These are phyloP conservation scores for Fusarium palustre DNA, from an alignment of 2,329 filamentous ascomycete species.

Conservation along the genomic window DNA sequence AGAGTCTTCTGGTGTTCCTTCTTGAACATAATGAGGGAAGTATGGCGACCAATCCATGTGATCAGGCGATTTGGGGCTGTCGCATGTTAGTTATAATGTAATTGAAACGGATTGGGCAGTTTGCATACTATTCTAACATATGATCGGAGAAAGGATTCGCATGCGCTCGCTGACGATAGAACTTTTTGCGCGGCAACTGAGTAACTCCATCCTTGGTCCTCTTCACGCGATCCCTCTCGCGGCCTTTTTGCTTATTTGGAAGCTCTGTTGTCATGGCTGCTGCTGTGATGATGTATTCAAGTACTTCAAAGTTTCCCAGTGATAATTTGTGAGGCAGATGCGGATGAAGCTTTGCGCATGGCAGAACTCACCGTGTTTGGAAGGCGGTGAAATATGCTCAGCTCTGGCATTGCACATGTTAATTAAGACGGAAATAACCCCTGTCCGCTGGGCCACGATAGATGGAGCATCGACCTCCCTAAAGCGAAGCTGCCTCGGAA, in stretches of 20 bases:
- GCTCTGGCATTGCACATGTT: conserved; percentile 31
- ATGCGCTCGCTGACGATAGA: conserved; percentile 95
- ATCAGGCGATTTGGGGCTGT: conserved; percentile 79
- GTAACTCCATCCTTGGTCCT: conserved; percentile 64
- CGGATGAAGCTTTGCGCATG: conserved; percentile 25
- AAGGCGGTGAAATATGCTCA: conserved; percentile 45
- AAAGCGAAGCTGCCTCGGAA: conserved; percentile 33
- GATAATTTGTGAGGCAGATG: conserved; percentile 32
- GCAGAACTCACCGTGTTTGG: conserved; percentile 36
- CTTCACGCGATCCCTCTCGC: conserved; percentile 71
- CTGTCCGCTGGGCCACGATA: conserved; percentile 23
- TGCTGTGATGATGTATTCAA: conserved; percentile 10
- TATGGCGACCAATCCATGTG: conserved; percentile 92
- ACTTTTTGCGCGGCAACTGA: conserved; percentile 89
- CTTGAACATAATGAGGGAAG: conserved; percentile 78
- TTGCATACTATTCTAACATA: conserved; percentile 79
- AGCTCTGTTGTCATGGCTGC: conserved; percentile 47
- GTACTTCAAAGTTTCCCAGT: conserved; percentile 3
- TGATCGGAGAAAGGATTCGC: conserved; percentile 99
- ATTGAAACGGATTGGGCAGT: conserved; percentile 7
- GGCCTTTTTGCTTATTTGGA: conserved; percentile 71
- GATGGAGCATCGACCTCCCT: conserved; percentile 32
- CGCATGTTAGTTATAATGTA: conserved; percentile 23
- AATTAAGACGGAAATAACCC: conserved; percentile 29
- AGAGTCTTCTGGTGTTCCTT: conserved; percentile 51